These are phyloP conservation scores for Pleurotus cornucopiae DNA, from an alignment of 768 basidiomycete species.

Conservation along the genomic window DNA sequence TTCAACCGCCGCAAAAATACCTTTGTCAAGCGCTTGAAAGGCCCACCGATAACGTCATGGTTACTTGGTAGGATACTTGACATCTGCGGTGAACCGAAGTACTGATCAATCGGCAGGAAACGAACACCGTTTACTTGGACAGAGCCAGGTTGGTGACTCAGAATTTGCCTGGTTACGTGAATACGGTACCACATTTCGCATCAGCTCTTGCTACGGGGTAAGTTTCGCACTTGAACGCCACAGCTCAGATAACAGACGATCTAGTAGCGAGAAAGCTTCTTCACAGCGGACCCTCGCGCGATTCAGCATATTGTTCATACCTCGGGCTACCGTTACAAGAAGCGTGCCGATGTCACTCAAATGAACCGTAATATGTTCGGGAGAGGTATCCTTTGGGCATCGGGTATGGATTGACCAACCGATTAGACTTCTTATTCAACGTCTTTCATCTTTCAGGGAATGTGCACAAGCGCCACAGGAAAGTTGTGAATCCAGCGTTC, in stretches of 20 bases:
- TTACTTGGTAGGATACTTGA: not conserved
- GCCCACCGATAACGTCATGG: conserved; percentile 1
- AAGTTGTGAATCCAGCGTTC: conserved; percentile 25
- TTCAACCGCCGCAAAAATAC: not conserved
- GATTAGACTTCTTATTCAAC: too few species aligned
- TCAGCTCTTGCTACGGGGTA: conserved; percentile 6
- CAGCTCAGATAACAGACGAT: not conserved
- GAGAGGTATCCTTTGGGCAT: conserved; percentile 23
- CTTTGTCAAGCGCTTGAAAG: not conserved
- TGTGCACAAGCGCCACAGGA: conserved; percentile 25
- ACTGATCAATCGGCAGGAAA: conserved; percentile 14
- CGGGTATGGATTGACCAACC: conserved; percentile 15
- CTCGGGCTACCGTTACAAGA: conserved; percentile 24
- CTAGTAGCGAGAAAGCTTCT: conserved; percentile 21
- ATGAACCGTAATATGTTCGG: conserved; percentile 19
- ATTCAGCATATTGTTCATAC: conserved; percentile 27
- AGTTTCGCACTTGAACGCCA: not conserved
- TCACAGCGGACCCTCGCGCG: conserved; percentile 27
- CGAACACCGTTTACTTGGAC: conserved; percentile 15
- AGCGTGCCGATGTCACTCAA: conserved; percentile 16
- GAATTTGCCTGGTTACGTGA: conserved; percentile 21
- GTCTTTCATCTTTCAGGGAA: conserved; percentile 5
- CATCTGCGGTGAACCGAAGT: not conserved
- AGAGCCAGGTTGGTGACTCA: conserved; percentile 23
- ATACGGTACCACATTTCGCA: conserved; percentile 21